Evolutionary conservation across 495 filamentous ascomycete species (phyloP).

Genomic region (Zalerion maritima): DNA sequence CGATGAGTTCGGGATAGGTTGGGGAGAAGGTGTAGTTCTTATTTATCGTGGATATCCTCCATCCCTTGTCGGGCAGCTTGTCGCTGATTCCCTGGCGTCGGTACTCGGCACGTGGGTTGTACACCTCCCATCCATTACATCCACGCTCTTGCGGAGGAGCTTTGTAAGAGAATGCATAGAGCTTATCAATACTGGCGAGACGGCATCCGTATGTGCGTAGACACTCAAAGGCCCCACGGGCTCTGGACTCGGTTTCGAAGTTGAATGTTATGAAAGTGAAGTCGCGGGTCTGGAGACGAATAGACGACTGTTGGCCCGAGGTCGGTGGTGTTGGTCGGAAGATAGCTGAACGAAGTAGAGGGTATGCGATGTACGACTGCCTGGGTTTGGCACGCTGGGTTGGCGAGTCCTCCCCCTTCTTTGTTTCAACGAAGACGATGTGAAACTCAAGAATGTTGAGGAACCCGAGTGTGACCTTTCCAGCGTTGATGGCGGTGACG

Average conservation of each 20-base stretch:
- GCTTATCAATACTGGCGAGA: slow-evolving; percentile 69
- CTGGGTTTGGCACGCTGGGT: slow-evolving; percentile 21
- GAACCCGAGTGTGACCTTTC: slow-evolving; percentile 17
- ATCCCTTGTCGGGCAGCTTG: slow-evolving; percentile 60
- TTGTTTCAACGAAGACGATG: slow-evolving; percentile 14
- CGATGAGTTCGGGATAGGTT: slow-evolving; percentile 82
- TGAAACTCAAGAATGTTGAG: slow-evolving; percentile 18
- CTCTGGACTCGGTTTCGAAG: slow-evolving; percentile 58
- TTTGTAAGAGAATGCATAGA: slow-evolving; percentile 79
- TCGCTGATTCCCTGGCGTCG: slow-evolving; percentile 63
- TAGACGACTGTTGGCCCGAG: slow-evolving; percentile 61
- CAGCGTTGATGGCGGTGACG: slow-evolving; percentile 16
- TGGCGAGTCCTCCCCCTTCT: slow-evolving; percentile 4
- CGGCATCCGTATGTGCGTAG: slow-evolving; percentile 74
- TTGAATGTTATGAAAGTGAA: slow-evolving; percentile 88
- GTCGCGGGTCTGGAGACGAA: slow-evolving; percentile 81
- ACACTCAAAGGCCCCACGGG: slow-evolving; percentile 76
- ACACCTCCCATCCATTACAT: slow-evolving; percentile 75
- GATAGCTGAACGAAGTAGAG: slow-evolving; percentile 66
- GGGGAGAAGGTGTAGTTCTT: slow-evolving; percentile 75
- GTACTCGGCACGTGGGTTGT: slow-evolving; percentile 72
- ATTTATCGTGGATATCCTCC: slow-evolving; percentile 89
- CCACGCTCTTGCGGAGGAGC: slow-evolving; percentile 59
- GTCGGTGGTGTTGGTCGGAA: slow-evolving; percentile 55
- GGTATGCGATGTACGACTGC: slow-evolving; percentile 87